Evolutionary conservation across 441 rosid species (phyloP).

Genomic region (Corymbia calophylla): DNA sequence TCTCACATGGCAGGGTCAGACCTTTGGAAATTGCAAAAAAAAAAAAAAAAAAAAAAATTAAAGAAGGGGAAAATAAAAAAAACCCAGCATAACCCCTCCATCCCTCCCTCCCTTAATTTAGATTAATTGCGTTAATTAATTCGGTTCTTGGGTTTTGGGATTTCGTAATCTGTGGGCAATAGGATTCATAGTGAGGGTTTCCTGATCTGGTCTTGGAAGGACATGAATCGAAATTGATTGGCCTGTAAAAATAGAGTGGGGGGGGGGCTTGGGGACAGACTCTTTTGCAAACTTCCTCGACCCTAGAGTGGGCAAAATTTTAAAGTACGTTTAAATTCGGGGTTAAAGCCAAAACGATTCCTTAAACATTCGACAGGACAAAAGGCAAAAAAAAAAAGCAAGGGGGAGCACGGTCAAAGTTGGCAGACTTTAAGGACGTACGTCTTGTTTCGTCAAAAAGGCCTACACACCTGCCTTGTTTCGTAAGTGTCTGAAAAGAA

Average conservation of each 20-base stretch:
- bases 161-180: background rate
- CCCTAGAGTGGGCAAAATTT: background rate
- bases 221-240: background rate
- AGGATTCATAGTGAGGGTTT: background rate
- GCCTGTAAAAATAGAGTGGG: background rate
- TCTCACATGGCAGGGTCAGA: slow-evolving; percentile 20
- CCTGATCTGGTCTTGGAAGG: background rate
- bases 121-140: background rate
- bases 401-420: background rate
- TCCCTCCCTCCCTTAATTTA: background rate
- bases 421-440: background rate
- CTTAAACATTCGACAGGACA: background rate
- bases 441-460: background rate
- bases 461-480: background rate
- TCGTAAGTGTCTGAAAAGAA: background rate
- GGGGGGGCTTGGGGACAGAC: background rate
- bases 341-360: background rate
- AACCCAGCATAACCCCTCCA: background rate
- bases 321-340: background rate
- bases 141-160: background rate
- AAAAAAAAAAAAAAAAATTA: background rate
- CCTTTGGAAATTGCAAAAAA: slow-evolving; percentile 8
- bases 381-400: background rate
- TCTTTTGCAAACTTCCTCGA: background rate
- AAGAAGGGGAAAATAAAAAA: background rate